Evolutionary conservation across 1,284 basidiomycete species (phyloP).

Genomic region (Rhodotorula sp.): DNA sequence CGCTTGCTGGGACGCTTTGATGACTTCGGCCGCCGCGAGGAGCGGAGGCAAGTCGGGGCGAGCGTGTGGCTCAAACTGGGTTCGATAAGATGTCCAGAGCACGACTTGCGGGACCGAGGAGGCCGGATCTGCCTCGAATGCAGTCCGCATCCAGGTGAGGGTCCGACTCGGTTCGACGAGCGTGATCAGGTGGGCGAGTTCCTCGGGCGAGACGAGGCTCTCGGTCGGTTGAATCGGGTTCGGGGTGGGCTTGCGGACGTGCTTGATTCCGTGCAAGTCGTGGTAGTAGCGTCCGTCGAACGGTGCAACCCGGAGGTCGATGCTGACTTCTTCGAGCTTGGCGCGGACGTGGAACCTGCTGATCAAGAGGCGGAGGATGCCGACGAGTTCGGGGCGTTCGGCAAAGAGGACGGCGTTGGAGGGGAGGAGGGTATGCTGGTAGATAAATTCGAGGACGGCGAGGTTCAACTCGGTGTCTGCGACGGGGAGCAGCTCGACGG

Average conservation of each 20-base stretch:
- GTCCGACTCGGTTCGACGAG: constrained; percentile 47
- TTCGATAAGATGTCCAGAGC: constrained; percentile 83
- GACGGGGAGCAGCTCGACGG: constrained; percentile 68
- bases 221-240: not conserved
- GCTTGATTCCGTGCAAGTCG: constrained; percentile 50
- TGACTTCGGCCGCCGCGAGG: constrained; percentile 77
- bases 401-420: constrained; percentile 73
- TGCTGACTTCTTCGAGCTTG: constrained; percentile 59
- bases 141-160: constrained; percentile 76
- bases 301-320: constrained; percentile 54
- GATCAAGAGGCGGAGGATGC: constrained; percentile 64
- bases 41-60: constrained; percentile 58
- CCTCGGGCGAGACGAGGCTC: constrained; percentile 10
- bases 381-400: constrained; percentile 64
- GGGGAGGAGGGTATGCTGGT: constrained; percentile 68
- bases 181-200: constrained; percentile 58
- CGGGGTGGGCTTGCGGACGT: constrained; percentile 40
- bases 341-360: constrained; percentile 67
- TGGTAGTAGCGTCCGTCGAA: constrained; percentile 41
- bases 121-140: constrained; percentile 67
- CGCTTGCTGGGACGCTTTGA: constrained; percentile 74
- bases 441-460: constrained; percentile 69
- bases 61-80: constrained; percentile 50
- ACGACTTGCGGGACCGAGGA: constrained; percentile 82
- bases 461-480: constrained; percentile 66